Evolutionary conservation across 2,329 filamentous ascomycete species (phyloP), one percentile per base, ranked within the genome.

Genomic region (Sporothrix luriei): DNA sequence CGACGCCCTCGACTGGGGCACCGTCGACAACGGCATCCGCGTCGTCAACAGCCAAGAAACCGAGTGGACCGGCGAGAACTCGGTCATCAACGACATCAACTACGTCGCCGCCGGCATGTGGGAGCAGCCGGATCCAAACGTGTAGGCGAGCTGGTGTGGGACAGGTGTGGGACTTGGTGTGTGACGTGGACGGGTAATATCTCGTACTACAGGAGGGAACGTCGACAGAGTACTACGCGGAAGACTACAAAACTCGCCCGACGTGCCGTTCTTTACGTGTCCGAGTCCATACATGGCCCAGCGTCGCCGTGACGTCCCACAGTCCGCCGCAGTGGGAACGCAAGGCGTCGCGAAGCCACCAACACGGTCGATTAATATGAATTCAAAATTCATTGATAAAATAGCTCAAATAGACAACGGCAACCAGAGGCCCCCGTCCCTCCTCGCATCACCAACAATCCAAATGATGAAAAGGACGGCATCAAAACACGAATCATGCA

Each of bases 51-150:
- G 33, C 43, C 64, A 68, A 48, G 43, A 55, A 10, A 61, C 70
- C 43, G 72, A 72, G 51, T 76, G 75, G 75, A 72, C 73, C n/a
- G 52, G 43, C 21, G 72, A 73, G 16, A 61, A 68, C 51, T 57
- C 70, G 11, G 54, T 67, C 11, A 33, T 73, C 13, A 64, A 70
- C 21, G 70, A 73, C 46, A 72, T 75, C 66, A 68, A 72, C 46
- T 72, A 72, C 38, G 52, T 71, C 26, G 65, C 71, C n/a, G 26
- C 70, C 7, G 72, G 70, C 16, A 62, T 72, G 48, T 74, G 73
- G 73, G 69, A 70, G 43, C 64, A 66, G 16, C 66, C 71, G 14
- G 69, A 69, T n/a, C 54, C 26, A 26, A 26, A 19, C 19, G 3
- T 65, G 48, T 11, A 46, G n/a, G 54, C 33, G 26, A 16, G 13